Base-by-base conservation (phyloP, 768 basidiomycete genomes). In the Tricholoma sp. region DNA sequence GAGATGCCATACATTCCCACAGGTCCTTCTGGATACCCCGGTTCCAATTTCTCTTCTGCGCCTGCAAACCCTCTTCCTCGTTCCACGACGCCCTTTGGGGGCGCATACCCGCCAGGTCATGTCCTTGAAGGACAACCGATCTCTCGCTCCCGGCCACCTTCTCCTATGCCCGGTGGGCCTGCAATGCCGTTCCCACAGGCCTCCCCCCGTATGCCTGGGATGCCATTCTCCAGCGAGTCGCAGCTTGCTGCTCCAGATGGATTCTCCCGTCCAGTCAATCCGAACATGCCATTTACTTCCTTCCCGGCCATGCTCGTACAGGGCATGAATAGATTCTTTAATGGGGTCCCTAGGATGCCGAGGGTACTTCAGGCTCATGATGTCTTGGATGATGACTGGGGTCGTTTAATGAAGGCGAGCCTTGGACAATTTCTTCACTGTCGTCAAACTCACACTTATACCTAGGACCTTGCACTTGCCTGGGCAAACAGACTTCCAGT, bases 401-500 rank as follows among this genome's bases (percentile, higher is more conserved):
- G 79, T 59, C 76, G 91, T 52, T 81, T 89, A 63, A 87, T 88
- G 77, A 82, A 84, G 73, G 90, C 89, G 64, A 11, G 80, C 75
- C 17, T 13, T 17, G 33, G 10, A 4, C 37, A 31, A 31, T 44
- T 11, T 12, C 28, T 52, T 50, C 31, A 34, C 31, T 50, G 28
- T 47, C 12, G 5, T 12, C 7, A 20, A 31, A 50, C 20, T 31
- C 31, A 53, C 18, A 52, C 31, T 29, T 51, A 52, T 31, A 48
- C 31, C 31, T 57, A 91, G 88, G 91, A 93, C 66, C 66, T 94
- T 20, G 77, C 81, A 9, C 76, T 87, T 24, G 84, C 87, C 0
- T 94, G 91, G 91, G 77, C 80, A 15, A 87, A 86, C n/a, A 82
- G 80, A 58, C 77, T 91, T 54, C 89, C 89, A 2, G 78, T 88